These are phyloP conservation scores for Notholithocarpus densiflorus DNA, from an alignment of 306 rosid genomes.

Conservation along the genomic window DNA sequence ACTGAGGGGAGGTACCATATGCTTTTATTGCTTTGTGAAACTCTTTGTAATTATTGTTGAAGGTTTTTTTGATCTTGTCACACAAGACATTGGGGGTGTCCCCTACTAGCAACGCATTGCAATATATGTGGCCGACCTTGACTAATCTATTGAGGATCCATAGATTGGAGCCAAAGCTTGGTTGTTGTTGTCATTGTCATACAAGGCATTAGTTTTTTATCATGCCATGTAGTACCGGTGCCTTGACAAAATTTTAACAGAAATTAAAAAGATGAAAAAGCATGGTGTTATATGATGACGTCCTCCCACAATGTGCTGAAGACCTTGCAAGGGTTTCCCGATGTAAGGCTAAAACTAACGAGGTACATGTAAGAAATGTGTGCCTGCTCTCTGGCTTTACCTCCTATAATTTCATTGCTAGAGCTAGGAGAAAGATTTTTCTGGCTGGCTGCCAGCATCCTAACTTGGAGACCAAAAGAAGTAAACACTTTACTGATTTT, in stretches of 20 bases:
- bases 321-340: not conserved
- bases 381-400: not conserved
- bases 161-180: no score
- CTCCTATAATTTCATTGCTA: not conserved
- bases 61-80: not conserved
- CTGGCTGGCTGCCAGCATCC: not conserved
- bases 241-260: conserved; percentile 8
- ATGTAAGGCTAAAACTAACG: not conserved
- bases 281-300: not conserved
- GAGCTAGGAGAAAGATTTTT: not conserved
- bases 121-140: no score
- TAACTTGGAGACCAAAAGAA: not conserved
- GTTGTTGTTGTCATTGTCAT: not conserved
- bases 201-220: not conserved
- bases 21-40: not conserved
- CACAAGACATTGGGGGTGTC: not conserved
- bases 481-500: not conserved
- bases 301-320: not conserved
- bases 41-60: not conserved
- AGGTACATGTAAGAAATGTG: not conserved
- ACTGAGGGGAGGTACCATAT: conserved; percentile 69
- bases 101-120: no score
- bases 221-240: conserved; percentile 2
- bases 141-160: no score
- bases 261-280: not conserved